Evolutionary conservation across 2,329 filamentous ascomycete species (phyloP), one percentile per base, ranked within the genome.

Genomic region (Venturia carpophila): DNA sequence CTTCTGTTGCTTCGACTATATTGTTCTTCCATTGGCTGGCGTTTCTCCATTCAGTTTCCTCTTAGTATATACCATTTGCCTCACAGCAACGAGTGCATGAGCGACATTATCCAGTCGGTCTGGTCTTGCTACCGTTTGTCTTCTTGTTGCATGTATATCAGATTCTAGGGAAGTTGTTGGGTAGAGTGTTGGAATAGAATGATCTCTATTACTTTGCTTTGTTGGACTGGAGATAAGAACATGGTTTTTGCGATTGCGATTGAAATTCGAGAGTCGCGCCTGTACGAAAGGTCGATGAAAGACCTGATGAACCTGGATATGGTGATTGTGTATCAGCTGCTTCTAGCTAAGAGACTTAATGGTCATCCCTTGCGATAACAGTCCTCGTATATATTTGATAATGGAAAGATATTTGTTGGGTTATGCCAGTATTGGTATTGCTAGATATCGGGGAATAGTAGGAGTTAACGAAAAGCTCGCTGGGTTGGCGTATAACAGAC

Each of bases 1-100:
- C 47, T 37, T 37, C 19, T 37, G 27, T 52, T 21, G 47, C 21
- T 52, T 52, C 21, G 47, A 52, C 47, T 27, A 15, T 52, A 21
- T 58, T 58, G 15, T 19, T 37, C 5, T 37, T 58, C 15, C 27
- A 58, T n/a, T 15, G 5, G 52, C 30, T 27, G 27, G 52, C 30
- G 52, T 58, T 37, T 58, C 27, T 13, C 45, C 11, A 11, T 52
- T 52, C 21, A 27, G 9, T 58, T 58, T 10, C 21, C 17, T 1
- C 45, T 27, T 34, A 37, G 52, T 58, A 37, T 58, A 58, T 58
- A 58, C 52, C 52, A 58, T 37, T 37, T 37, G 52, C 52, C 30
- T 58, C 27, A 58, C 52, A 37, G 52, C 52, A 27, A 34, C 52
- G 30, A 56, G 52, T 27, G 52, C 47, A 56, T 56, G 52, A 56